Evolutionary conservation across 768 basidiomycete species (phyloP), one percentile per base, ranked within the genome.

Genomic region (Mycena filopes): DNA sequence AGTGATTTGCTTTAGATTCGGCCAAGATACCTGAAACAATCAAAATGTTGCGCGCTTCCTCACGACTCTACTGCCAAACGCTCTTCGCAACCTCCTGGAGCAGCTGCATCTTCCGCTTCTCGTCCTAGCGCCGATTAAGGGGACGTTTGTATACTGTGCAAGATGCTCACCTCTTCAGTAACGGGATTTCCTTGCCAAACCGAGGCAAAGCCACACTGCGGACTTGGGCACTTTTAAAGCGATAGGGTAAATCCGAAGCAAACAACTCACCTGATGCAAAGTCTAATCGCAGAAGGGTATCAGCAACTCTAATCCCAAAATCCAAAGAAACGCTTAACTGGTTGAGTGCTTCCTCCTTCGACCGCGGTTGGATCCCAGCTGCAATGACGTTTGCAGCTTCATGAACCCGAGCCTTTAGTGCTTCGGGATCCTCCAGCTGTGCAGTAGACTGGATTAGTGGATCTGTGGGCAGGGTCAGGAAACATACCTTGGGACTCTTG

Each of bases 171-270:
- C 74, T 82, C 79, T 74, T 85, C 83, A 20, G 80, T 83, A 29
- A 89, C 68, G 7, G 83, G 81, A 72, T 88, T 88, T 0, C 87
- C 86, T 69, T 88, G 82, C 78, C 84, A 84, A 23, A 85, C 83
- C 0, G 82, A 83, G 11, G 87, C 87, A 70, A 88, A 89, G 6
- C 88, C 88, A 67, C 88, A 89, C 70, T 89, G 88, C n/a, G 86
- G 82, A 58, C 85, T 86, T 49, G 36, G 29, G 42, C 1, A 57
- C 20, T 43, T 18, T 31, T 3, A 48, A 23, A 28, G 63, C 29
- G n/a, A 43, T 20, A 47, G 31, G 49, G 40, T 28, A 29, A 64
- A 48, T 46, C 38, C 33, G 33, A 54, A 15, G 31, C 33, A 42
- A 48, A 23, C 36, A 31, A 47, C 56, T 54, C 41, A 65, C 63